Evolutionary conservation across 2,329 filamentous ascomycete species (phyloP).

Genomic region (Colletotrichum gloeosporioides): DNA sequence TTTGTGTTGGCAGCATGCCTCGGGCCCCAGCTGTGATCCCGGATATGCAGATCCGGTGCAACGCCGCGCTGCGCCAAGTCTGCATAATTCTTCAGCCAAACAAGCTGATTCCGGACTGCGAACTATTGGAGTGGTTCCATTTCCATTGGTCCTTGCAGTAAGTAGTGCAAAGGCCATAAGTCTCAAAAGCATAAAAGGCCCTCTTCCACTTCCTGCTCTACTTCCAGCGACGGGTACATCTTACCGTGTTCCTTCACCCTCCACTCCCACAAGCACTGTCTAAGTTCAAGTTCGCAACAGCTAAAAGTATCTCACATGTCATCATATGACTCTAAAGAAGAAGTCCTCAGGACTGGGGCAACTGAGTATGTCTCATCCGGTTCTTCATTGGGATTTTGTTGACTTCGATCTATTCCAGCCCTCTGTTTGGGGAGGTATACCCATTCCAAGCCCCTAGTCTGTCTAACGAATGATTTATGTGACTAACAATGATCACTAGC

Average conservation of each 20-base stretch:
- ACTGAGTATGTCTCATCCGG: background rate
- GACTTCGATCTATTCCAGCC: background rate
- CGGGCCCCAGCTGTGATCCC: background rate
- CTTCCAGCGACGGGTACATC: background rate
- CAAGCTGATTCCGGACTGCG: background rate
- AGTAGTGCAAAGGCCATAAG: background rate
- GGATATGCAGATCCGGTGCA: background rate
- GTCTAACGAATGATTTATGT: background rate
- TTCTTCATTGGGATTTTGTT: background rate
- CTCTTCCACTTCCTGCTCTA: background rate
- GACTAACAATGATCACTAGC: background rate
- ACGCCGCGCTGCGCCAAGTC: background rate
- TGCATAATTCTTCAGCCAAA: background rate
- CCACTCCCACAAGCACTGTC: background rate
- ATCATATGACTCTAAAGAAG: background rate
- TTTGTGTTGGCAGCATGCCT: background rate
- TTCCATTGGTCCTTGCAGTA: background rate
- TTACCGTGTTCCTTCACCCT: background rate
- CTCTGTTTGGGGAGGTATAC: background rate
- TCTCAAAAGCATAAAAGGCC: background rate
- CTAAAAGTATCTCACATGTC: background rate
- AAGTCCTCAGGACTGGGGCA: background rate
- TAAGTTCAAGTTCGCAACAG: background rate
- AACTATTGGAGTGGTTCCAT: background rate
- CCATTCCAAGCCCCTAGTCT: background rate